Conservation (phyloP, 1,139 yeast species). For the Nakaseomyces sp. region DNA sequence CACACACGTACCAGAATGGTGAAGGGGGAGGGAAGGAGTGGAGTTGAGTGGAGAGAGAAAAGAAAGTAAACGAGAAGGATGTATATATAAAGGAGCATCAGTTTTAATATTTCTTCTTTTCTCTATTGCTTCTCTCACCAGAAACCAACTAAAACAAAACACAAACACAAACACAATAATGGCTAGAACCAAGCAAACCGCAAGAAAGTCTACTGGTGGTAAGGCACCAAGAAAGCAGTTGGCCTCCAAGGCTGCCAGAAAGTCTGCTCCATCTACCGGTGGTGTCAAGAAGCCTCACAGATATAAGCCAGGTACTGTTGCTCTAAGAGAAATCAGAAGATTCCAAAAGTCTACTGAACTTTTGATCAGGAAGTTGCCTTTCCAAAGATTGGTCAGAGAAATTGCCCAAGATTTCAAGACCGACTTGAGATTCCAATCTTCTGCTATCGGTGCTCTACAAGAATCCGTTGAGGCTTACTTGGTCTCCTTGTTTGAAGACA, state of each 20-base stretch:
- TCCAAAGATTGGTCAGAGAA: constrained; percentile 98
- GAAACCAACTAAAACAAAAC: not conserved
- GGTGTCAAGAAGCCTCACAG: constrained; percentile 99
- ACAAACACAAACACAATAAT: constrained; percentile 31
- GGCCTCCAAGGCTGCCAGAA: constrained; percentile 98
- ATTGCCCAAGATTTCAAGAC: constrained; percentile 98
- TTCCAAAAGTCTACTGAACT: constrained; percentile 97
- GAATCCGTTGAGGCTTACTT: constrained; percentile 98
- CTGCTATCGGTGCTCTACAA: constrained; percentile 98
- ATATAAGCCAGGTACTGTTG: constrained; percentile 99
- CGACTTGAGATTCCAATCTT: constrained; percentile 95
- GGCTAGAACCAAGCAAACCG: constrained; percentile 99
- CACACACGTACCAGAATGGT: too few relatives aligned
- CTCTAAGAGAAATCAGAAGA: constrained; percentile 98
- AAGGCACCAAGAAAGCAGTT: constrained; percentile 99
- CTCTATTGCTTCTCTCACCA: too few relatives aligned
- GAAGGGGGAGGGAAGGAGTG: too few relatives aligned
- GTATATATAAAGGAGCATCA: too few relatives aligned
- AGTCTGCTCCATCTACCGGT: constrained; percentile 95
- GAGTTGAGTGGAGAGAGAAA: too few relatives aligned
- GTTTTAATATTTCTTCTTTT: not conserved
- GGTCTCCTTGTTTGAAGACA: constrained; percentile 84
- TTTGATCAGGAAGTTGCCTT: constrained; percentile 93
- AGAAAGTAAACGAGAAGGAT: too few relatives aligned
- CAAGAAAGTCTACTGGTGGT: constrained; percentile 99